Base-by-base conservation (phyloP, 2,329 filamentous ascomycete species). In the Aspergillus bombycis region DNA sequence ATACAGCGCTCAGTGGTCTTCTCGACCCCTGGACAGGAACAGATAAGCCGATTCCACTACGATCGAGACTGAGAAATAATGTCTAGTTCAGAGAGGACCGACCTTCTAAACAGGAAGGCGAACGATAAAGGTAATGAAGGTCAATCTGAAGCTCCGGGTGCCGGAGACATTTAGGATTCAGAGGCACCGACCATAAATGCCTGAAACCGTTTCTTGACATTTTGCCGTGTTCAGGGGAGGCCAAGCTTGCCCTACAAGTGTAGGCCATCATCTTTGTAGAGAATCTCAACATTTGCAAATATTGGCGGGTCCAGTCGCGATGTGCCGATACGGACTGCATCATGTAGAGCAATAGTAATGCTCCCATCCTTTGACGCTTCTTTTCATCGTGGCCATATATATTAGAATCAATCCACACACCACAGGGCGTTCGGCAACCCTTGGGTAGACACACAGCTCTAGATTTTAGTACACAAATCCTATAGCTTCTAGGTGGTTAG, bases 371-470 rank as follows among this genome's bases (percentile, higher is more conserved):
- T 52, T 34, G 48, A 21, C 19, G 21, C 28, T 52, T n/a, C 14
- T 8, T 10, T 16, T 52, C 9, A n/a, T 11, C 14, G 12, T 9
- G 28, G 16, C 28, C 19, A 34, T n/a, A 12, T 32, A n/a, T 16
- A 32, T 34, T 52, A 30, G 10, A 19, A 32, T 34, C 19, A 19
- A 52, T 9, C 28, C 4, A n/a, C 19, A 3, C 48, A 30, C 28
- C 19, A 32, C 19, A 21, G 28, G 16, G 10, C 5, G 28, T 34
- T 52, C 28, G 48, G 30, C 16, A 52, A 38, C n/a, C 16, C 32
- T 55, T 28, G 32, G 52, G 52, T 26, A 55, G 30, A 55, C 52
- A 54, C 30, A 55, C 52, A 38, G 52, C 34, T 38, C 26, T 32
- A 23, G n/a, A 26, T 4, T 38, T 10, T 38, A 55, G 34, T 36